Conservation (phyloP, 768 basidiomycete species). For the Coprinopsis cinerea region DNA sequence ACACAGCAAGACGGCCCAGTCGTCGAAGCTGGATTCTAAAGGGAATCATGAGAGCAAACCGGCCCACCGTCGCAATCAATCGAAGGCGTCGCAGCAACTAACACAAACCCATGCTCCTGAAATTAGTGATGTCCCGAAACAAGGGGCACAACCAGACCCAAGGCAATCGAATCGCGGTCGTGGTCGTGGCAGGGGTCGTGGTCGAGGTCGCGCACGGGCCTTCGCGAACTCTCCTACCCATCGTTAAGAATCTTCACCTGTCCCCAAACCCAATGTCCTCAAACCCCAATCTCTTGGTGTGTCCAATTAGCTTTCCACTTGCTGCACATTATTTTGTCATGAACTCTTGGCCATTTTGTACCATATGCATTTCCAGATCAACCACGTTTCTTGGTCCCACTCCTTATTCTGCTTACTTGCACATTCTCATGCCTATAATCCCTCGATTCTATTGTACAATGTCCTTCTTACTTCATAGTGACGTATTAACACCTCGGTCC, state of each 20-base stretch:
- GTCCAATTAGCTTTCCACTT: not conserved
- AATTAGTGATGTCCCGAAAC: not conserved
- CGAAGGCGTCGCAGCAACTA: not conserved
- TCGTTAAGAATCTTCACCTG: not conserved
- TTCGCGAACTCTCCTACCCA: not conserved
- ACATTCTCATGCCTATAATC: no score
- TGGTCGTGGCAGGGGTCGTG: slow-evolving; percentile 34
- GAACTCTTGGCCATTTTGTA: no score
- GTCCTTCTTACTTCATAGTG: no score
- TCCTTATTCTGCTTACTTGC: no score
- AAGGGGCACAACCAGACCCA: slow-evolving; percentile 5
- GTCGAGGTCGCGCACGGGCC: slow-evolving; percentile 31
- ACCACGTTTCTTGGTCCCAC: no score
- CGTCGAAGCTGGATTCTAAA: not conserved
- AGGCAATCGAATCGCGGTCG: slow-evolving; percentile 16
- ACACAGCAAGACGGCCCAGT: slow-evolving; percentile 12
- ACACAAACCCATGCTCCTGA: not conserved
- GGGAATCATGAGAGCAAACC: not conserved
- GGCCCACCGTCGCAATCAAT: not conserved
- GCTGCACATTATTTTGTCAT: no score
- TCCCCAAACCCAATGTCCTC: not conserved
- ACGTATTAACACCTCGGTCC: no score
- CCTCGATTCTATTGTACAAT: no score
- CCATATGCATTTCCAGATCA: no score
- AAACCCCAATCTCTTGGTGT: not conserved